phyloP scores from a whole-genome alignment of 2,329 filamentous ascomycete species.

The Exophiala aquamarina region DNA sequence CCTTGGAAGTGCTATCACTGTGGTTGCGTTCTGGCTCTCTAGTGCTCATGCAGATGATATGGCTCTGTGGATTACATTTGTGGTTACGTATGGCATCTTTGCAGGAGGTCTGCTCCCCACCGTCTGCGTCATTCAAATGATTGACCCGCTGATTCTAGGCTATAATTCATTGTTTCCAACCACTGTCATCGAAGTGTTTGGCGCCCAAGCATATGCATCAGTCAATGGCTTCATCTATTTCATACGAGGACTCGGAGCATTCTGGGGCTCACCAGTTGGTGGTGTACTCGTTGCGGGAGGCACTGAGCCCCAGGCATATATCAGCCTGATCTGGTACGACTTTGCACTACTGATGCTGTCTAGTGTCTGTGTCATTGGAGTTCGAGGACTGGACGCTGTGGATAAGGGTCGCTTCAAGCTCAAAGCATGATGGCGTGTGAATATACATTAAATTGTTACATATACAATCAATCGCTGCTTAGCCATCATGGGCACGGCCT shows the following conservation, averaged over 20 bases:
- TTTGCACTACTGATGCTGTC: slow-evolving; percentile 28
- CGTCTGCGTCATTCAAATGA: not conserved
- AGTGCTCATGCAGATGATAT: slow-evolving; percentile 27
- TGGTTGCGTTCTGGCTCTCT: slow-evolving; percentile 33
- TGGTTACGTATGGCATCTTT: slow-evolving; percentile 37
- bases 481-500: too few species aligned
- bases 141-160: slow-evolving; percentile 23
- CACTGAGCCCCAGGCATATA: slow-evolving; percentile 23
- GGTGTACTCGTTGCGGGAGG: slow-evolving; percentile 29
- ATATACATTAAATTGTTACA: too few species aligned
- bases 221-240: slow-evolving; percentile 42
- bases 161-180: slow-evolving; percentile 44
- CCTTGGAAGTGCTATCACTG: slow-evolving; percentile 30
- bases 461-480: too few species aligned
- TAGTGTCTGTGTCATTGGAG: slow-evolving; percentile 27
- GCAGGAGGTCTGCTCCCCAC: slow-evolving; percentile 28
- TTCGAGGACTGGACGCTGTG: slow-evolving; percentile 26
- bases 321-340: slow-evolving; percentile 30
- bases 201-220: slow-evolving; percentile 37
- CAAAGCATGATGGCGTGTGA: slow-evolving; percentile 14
- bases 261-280: slow-evolving; percentile 40
- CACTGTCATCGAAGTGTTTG: slow-evolving; percentile 40
- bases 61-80: slow-evolving; percentile 29
- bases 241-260: slow-evolving; percentile 38
- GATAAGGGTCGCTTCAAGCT: slow-evolving; percentile 27